These are phyloP conservation scores for Fraxinus albicans DNA, from an alignment of 305 asterid species.

Conservation along the genomic window DNA sequence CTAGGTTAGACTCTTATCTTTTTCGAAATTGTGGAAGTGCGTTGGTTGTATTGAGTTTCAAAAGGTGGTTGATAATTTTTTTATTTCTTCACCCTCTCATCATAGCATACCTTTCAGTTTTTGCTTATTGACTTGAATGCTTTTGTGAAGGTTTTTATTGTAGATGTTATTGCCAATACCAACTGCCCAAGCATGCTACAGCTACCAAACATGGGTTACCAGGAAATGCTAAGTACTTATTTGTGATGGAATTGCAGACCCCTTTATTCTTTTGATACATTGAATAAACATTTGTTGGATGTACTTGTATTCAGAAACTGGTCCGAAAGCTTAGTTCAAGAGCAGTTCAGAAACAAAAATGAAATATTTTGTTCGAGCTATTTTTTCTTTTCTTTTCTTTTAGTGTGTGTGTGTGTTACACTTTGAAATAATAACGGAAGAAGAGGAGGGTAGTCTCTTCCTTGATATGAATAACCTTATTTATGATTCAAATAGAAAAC, in stretches of 20 bases:
- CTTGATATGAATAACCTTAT: neutral
- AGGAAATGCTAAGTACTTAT: neutral
- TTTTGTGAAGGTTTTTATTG: neutral
- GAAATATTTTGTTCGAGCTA: neutral
- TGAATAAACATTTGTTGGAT: neutral
- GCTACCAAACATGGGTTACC: neutral
- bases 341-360: neutral
- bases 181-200: neutral
- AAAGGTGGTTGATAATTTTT: slow-evolving; percentile 9
- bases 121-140: neutral
- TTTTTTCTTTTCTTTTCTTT: neutral
- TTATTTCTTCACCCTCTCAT: slow-evolving; percentile 2
- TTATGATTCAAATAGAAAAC: neutral
- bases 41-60: slow-evolving; percentile 21
- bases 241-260: neutral
- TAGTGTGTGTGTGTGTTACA: no score
- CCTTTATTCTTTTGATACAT: neutral
- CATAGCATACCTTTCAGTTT: neutral
- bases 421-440: neutral
- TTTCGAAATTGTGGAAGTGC: slow-evolving; percentile 2
- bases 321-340: neutral
- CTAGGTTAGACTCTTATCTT: slow-evolving; percentile 53
- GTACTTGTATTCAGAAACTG: neutral
- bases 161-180: neutral
- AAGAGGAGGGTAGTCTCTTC: neutral